Conservation (phyloP, 495 filamentous ascomycete species). For the Aspergillus carlsbadensis region DNA sequence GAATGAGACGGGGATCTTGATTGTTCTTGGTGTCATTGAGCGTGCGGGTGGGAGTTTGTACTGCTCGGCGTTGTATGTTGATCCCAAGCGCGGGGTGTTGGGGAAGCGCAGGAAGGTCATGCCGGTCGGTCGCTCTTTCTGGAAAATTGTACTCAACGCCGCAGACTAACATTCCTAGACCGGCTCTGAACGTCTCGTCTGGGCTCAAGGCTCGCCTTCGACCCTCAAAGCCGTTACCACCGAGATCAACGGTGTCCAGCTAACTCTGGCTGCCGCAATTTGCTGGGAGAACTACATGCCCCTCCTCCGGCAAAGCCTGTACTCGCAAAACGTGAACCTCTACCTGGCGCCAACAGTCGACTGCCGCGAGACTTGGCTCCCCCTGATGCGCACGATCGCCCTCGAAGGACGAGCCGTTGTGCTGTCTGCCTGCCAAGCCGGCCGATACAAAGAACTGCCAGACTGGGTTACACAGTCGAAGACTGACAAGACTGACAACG, state of each 20-base stretch:
- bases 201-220: slow-evolving; percentile 82
- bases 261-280: slow-evolving; percentile 82
- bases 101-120: slow-evolving; percentile 95
- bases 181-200: slow-evolving; percentile 77
- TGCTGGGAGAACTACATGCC: slow-evolving; percentile 99
- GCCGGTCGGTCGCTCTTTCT: slow-evolving; percentile 55
- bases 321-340: slow-evolving; percentile 88
- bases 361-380: slow-evolving; percentile 76
- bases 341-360: slow-evolving; percentile 94
- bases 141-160: background rate
- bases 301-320: slow-evolving; percentile 73
- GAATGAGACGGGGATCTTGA: slow-evolving; percentile 71
- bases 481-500: slow-evolving; percentile 10
- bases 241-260: slow-evolving; percentile 69
- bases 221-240: slow-evolving; percentile 82
- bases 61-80: slow-evolving; percentile 81
- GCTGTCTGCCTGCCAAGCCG: slow-evolving; percentile 83
- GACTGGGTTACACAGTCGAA: slow-evolving; percentile 47
- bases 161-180: slow-evolving; percentile 49
- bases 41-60: slow-evolving; percentile 78
- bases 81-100: slow-evolving; percentile 65
- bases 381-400: slow-evolving; percentile 77
- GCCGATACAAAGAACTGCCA: slow-evolving; percentile 57
- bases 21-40: slow-evolving; percentile 79
- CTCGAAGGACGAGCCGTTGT: slow-evolving; percentile 83